A percentile compares a stretch with the other conserved stretches of the same genome.
Conservation (phyloP, 306 rosid species). For the Oxytropis ochrocephala region DNA sequence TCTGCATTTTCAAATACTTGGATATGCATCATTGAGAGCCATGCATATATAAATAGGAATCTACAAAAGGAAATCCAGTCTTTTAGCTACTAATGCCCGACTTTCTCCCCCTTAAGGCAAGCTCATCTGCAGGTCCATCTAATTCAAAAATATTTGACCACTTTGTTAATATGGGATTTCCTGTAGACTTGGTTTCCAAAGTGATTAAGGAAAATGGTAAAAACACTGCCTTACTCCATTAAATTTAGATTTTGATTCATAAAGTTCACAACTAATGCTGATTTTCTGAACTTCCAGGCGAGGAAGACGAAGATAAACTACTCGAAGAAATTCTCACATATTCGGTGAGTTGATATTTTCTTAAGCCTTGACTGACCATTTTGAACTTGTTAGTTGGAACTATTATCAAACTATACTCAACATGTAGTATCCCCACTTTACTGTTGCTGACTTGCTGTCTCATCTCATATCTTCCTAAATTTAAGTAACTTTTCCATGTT, state of each 20-base stretch:
- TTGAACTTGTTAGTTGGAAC: not conserved
- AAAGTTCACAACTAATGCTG: constrained; percentile 4
- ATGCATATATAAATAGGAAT: not conserved
- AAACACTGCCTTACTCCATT: too few species aligned
- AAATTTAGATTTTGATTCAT: too few species aligned
- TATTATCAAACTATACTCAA: constrained; percentile 7
- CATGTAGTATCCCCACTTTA: not conserved
- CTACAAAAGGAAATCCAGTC: not conserved
- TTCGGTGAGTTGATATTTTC: constrained; percentile 51
- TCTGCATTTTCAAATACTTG: too few species aligned
- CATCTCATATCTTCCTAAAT: not conserved
- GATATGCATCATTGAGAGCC: too few species aligned
- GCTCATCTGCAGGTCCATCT: constrained; percentile 58
- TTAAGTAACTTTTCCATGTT: not conserved
- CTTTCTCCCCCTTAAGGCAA: constrained; percentile 41
- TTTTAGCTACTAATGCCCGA: constrained; percentile 18
- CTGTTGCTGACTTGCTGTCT: not conserved
- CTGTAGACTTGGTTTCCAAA: too few species aligned
- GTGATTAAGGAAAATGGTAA: too few species aligned
- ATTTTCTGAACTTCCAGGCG: constrained; percentile 55
- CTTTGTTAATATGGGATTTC: too few species aligned
- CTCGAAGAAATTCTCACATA: constrained; percentile 74
- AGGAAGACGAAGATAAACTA: constrained; percentile 55
- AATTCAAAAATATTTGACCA: constrained; percentile 46
- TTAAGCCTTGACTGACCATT: constrained; percentile 6